phyloP scores from a whole-genome alignment of 805 yeast genomes.

The Brettanomyces sp. region DNA sequence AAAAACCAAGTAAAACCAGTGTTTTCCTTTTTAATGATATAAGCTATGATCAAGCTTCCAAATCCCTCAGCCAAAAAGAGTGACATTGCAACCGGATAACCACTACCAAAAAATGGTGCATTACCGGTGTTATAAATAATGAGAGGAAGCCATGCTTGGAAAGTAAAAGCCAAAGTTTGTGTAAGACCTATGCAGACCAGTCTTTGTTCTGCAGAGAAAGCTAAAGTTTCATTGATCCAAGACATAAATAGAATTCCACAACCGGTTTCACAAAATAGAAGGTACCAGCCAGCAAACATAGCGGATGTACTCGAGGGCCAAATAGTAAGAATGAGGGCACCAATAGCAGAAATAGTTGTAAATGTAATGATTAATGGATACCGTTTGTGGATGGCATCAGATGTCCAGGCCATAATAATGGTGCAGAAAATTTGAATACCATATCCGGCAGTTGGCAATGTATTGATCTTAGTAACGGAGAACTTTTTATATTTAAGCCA shows the following conservation, averaged over 20 bases:
- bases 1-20: conserved; percentile 6
- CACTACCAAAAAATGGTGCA: conserved; percentile 26
- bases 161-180: conserved; percentile 23
- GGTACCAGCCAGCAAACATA: conserved; percentile 17
- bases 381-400: conserved; percentile 21
- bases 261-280: conserved; percentile 15
- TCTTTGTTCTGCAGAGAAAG: conserved; percentile 19
- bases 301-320: conserved; percentile 14
- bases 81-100: conserved; percentile 19
- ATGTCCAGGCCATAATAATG: conserved; percentile 18
- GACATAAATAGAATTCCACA: conserved; percentile 16
- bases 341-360: conserved; percentile 12
- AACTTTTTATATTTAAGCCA: conserved; percentile 22
- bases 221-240: conserved; percentile 22
- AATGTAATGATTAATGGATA: conserved; percentile 20
- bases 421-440: conserved; percentile 22
- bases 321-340: conserved; percentile 10
- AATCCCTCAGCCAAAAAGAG: conserved; percentile 10
- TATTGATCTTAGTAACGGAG: conserved; percentile 19
- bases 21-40: conserved; percentile 5
- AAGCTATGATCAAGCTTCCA: conserved; percentile 10
- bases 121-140: conserved; percentile 24
- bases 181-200: conserved; percentile 23
- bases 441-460: conserved; percentile 26
- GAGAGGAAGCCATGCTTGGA: conserved; percentile 27